Evolutionary conservation across 202 grass and related monocot species (phyloP).

Genomic region (Hordeum pubiflorum): DNA sequence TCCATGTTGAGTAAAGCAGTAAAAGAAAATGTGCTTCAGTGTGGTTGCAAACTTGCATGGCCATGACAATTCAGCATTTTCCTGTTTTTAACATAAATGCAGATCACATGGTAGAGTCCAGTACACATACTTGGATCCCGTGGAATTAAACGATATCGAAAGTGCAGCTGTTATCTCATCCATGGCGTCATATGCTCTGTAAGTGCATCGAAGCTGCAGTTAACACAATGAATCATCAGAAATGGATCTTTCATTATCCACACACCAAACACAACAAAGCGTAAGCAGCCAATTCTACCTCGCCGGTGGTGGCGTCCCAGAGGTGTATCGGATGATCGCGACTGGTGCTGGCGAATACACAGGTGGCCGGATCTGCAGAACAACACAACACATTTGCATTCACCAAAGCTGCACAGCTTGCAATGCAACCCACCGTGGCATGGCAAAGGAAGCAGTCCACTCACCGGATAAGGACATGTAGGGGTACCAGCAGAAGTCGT

Average conservation of each 20-base stretch:
- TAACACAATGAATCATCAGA: conserved; percentile 15
- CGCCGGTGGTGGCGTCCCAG: conserved; percentile 72
- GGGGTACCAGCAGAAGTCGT: conserved; percentile 95
- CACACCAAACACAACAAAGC: conserved; percentile 2
- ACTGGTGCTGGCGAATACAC: conserved; percentile 79
- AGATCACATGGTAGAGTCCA: background rate
- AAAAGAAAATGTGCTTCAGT: background rate
- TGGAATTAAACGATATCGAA: conserved; percentile 86
- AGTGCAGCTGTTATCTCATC: conserved; percentile 89
- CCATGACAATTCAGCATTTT: background rate
- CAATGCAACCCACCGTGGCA: background rate
- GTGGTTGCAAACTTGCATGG: background rate
- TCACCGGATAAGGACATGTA: conserved; percentile 75
- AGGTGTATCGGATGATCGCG: conserved; percentile 94
- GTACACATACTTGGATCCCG: conserved; percentile 61
- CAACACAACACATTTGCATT: conserved; percentile 9
- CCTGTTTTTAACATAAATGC: background rate
- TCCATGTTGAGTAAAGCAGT: background rate
- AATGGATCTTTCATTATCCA: background rate
- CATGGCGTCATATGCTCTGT: conserved; percentile 89
- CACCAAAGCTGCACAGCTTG: background rate
- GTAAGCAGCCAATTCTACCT: conserved; percentile 37
- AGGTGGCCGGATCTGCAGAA: conserved; percentile 61
- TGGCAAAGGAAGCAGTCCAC: conserved; percentile 15
- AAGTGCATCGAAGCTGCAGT: conserved; percentile 85